Percentiles rank a stretch among this genome's conserved stretches.
phyloP scores from a whole-genome alignment of 345 rosid species.

The Fremontodendron californicum region DNA sequence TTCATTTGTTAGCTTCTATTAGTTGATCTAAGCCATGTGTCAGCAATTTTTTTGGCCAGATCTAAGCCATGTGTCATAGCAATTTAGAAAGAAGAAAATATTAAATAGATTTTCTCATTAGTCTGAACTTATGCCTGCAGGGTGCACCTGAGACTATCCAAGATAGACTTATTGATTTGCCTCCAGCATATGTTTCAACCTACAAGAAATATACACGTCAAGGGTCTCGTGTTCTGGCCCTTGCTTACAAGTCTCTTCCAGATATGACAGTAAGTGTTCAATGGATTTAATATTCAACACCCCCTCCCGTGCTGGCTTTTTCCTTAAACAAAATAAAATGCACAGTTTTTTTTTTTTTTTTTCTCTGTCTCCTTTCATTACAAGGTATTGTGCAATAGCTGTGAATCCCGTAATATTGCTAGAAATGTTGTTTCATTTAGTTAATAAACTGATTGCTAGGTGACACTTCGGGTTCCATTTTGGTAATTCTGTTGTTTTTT shows the following conservation, averaged over 20 bases:
- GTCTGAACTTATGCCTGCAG: conserved; percentile 33
- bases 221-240: conserved; percentile 97
- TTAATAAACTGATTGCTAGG: neutral
- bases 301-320: neutral
- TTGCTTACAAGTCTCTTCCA: conserved; percentile 86
- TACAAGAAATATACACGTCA: conserved; percentile 90
- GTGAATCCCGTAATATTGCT: neutral
- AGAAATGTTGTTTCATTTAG: neutral
- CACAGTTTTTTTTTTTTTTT: neutral
- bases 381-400: neutral
- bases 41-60: too few relatives aligned
- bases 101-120: neutral
- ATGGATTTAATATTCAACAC: neutral
- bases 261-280: conserved; percentile 76
- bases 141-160: conserved; percentile 99
- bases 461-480: neutral
- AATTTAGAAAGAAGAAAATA: neutral
- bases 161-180: conserved; percentile 72
- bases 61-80: neutral
- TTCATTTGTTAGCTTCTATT: neutral
- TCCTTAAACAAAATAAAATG: neutral
- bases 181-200: conserved; percentile 64
- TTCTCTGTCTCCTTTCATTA: neutral
- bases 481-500: neutral
- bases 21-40: neutral